These are phyloP conservation scores for Clonostachys solani DNA, from an alignment of 2,329 filamentous ascomycete species.

Conservation along the genomic window DNA sequence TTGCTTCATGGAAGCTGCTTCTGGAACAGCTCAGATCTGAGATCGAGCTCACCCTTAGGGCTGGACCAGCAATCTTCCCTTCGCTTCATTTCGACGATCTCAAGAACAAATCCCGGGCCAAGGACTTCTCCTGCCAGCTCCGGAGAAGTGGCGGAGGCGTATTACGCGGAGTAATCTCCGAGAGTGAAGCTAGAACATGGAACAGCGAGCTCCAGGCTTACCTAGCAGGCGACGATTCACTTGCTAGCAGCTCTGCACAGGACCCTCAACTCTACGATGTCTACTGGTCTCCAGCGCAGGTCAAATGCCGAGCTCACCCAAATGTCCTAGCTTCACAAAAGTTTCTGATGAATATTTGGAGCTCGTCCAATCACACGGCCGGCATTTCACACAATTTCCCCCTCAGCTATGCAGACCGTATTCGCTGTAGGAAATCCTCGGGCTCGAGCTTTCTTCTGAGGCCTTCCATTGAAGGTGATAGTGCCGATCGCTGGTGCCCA, in stretches of 20 bases:
- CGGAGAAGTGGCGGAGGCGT: constrained; percentile 44
- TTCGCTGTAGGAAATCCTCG: constrained; percentile 54
- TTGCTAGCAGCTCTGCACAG: constrained; percentile 48
- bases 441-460: constrained; percentile 41
- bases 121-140: constrained; percentile 28
- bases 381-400: constrained; percentile 1
- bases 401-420: constrained; percentile 60
- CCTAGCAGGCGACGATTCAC: constrained; percentile 33
- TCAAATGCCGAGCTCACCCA: constrained; percentile 61
- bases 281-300: constrained; percentile 69
- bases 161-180: constrained; percentile 60
- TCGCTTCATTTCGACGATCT: constrained; percentile 42
- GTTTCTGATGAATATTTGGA: constrained; percentile 48
- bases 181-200: constrained; percentile 56
- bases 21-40: constrained; percentile 38
- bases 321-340: constrained; percentile 57
- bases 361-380: background rate
- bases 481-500: constrained; percentile 70
- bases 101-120: constrained; percentile 24
- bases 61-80: constrained; percentile 46
- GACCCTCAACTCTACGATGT: constrained; percentile 70
- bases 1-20: constrained; percentile 37
- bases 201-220: constrained; percentile 65
- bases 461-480: constrained; percentile 67
- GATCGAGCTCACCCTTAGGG: constrained; percentile 37